Conservation (phyloP, 768 basidiomycete genomes). For the Lentinula guzmanii region DNA sequence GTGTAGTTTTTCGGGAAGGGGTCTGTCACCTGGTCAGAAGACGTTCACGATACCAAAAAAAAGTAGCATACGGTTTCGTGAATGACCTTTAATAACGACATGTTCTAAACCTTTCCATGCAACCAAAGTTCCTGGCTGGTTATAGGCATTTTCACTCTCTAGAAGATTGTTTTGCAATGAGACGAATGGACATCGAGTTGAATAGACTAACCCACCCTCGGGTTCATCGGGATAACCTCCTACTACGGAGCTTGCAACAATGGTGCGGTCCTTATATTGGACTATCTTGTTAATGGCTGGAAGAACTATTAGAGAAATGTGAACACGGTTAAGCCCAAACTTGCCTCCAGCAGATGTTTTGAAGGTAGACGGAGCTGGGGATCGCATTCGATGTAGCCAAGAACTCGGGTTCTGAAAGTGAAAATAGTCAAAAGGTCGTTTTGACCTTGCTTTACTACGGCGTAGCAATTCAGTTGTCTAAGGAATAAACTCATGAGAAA, state of each 20-base stretch:
- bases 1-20: constrained; percentile 38
- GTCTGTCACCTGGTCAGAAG: constrained; percentile 8
- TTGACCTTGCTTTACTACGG: neutral
- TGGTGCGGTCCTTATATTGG: neutral
- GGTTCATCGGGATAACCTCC: neutral
- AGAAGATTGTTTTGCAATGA: neutral
- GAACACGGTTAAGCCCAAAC: neutral
- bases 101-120: neutral
- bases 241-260: neutral
- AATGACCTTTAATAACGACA: neutral
- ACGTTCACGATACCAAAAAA: neutral
- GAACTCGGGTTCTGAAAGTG: neutral
- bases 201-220: neutral
- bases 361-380: neutral
- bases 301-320: neutral
- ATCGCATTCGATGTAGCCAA: neutral
- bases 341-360: neutral
- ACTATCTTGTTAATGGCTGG: constrained; percentile 4
- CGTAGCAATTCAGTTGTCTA: neutral
- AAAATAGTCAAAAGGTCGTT: neutral
- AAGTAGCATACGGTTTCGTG: neutral
- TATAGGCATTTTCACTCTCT: neutral
- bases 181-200: too few species aligned
- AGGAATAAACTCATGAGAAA: neutral
- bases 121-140: neutral